Conservation (phyloP, 2,329 filamentous ascomycete species). For the Aspergillus ibericus region DNA sequence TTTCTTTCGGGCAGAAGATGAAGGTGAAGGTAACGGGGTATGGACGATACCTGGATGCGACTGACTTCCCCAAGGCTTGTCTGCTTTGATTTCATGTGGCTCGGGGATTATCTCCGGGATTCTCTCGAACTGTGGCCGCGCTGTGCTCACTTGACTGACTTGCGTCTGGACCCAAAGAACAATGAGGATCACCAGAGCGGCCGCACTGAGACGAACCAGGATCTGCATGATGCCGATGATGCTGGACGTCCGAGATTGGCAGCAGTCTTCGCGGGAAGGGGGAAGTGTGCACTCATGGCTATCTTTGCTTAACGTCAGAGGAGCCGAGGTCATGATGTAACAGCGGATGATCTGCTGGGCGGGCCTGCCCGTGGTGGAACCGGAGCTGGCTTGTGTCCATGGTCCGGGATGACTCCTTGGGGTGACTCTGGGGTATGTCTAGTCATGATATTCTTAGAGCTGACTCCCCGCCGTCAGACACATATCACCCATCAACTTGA, state of each 20-base stretch:
- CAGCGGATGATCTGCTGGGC: neutral
- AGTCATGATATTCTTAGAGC: too few relatives aligned
- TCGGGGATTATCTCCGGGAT: neutral
- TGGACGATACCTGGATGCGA: neutral
- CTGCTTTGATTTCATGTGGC: neutral
- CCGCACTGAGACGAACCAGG: conserved; percentile 1
- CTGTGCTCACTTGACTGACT: conserved; percentile 19
- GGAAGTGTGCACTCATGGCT: neutral
- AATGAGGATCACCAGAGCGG: conserved; percentile 14
- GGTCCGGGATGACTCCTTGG: neutral
- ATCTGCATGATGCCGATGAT: neutral
- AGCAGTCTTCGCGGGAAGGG: neutral
- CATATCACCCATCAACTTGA: too few relatives aligned
- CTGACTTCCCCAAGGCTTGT: neutral
- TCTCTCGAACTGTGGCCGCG: neutral
- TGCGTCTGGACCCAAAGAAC: conserved; percentile 23
- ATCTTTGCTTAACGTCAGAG: neutral
- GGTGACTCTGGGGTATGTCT: too few relatives aligned
- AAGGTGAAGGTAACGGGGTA: conserved; percentile 5
- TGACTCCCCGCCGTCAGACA: too few relatives aligned
- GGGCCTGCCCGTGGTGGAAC: neutral
- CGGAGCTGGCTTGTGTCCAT: neutral
- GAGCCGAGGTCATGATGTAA: neutral
- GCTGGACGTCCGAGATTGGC: neutral
- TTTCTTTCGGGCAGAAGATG: neutral